Conservation (phyloP, 805 yeast genomes). For the Lachancea sp. region DNA sequence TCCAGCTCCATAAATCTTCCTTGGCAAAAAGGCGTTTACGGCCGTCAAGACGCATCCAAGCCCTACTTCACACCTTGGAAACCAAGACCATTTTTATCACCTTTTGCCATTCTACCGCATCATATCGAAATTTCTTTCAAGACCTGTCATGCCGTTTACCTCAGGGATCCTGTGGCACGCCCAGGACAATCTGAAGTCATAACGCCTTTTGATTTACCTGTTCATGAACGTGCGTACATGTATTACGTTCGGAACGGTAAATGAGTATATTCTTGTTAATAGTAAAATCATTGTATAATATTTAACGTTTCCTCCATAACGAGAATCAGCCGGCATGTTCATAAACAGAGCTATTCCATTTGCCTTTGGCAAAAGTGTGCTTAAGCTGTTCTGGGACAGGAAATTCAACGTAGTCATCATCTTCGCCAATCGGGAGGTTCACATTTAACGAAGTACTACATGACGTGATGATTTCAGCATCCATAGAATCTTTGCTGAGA, state of each 20-base stretch:
- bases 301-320: neutral
- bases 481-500: slow-evolving; percentile 63
- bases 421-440: slow-evolving; percentile 67
- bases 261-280: slow-evolving; percentile 14
- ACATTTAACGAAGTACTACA: slow-evolving; percentile 81
- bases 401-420: slow-evolving; percentile 68
- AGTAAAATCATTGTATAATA: slow-evolving; percentile 5
- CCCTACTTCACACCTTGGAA: slow-evolving; percentile 95
- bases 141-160: slow-evolving; percentile 93
- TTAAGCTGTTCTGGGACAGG: slow-evolving; percentile 90
- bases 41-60: slow-evolving; percentile 69
- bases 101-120: slow-evolving; percentile 85
- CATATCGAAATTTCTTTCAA: slow-evolving; percentile 85
- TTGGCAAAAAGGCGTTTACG: slow-evolving; percentile 76
- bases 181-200: slow-evolving; percentile 96
- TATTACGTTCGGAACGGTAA: slow-evolving; percentile 75
- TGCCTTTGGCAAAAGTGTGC: slow-evolving; percentile 59
- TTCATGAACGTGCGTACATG: slow-evolving; percentile 93
- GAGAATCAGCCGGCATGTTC: slow-evolving; percentile 64
- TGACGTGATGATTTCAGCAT: slow-evolving; percentile 74
- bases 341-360: slow-evolving; percentile 62
- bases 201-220: slow-evolving; percentile 73
- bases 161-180: slow-evolving; percentile 94
- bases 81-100: slow-evolving; percentile 88
- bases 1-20: slow-evolving; percentile 52